phyloP scores from a whole-genome alignment of 306 rosid genomes.

The Biancaea sappan region DNA sequence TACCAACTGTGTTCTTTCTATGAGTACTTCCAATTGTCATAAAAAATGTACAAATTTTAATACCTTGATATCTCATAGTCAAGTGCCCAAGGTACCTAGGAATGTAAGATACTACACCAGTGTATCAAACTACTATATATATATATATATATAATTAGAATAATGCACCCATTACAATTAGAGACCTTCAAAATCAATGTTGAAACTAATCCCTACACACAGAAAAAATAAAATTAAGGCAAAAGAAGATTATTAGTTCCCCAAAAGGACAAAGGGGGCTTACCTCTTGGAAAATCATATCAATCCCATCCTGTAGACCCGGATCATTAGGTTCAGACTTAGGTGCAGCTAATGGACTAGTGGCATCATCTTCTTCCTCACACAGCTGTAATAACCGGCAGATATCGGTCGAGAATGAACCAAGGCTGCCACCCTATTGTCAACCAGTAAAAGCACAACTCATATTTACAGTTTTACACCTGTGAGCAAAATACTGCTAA shows the following conservation, averaged over 20 bases:
- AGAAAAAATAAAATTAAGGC: conserved; percentile 1
- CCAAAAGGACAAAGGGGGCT: conserved; percentile 25
- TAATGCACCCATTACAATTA: conserved; percentile 21
- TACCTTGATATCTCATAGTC: neutral
- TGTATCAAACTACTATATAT: neutral
- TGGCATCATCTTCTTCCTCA: conserved; percentile 99
- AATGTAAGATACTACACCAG: neutral
- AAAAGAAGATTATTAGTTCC: neutral
- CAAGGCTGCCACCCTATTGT: conserved; percentile 88
- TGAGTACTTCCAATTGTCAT: neutral
- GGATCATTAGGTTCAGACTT: conserved; percentile 89
- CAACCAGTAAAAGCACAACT: conserved; percentile 51
- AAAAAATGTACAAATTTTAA: neutral
- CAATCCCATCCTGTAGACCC: conserved; percentile 60
- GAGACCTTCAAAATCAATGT: neutral
- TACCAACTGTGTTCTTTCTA: neutral
- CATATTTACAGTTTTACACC: conserved; percentile 35
- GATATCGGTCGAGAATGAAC: conserved; percentile 96
- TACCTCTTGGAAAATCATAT: conserved; percentile 67
- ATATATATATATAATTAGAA: neutral
- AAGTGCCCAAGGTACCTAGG: neutral
- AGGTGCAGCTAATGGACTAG: conserved; percentile 77
- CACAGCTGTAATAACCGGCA: conserved; percentile 86
- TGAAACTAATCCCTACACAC: conserved; percentile 2
- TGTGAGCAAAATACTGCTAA: neutral